Conservation (phyloP, 371 early-diverging fungal genomes). For the Mucor saturninus region DNA sequence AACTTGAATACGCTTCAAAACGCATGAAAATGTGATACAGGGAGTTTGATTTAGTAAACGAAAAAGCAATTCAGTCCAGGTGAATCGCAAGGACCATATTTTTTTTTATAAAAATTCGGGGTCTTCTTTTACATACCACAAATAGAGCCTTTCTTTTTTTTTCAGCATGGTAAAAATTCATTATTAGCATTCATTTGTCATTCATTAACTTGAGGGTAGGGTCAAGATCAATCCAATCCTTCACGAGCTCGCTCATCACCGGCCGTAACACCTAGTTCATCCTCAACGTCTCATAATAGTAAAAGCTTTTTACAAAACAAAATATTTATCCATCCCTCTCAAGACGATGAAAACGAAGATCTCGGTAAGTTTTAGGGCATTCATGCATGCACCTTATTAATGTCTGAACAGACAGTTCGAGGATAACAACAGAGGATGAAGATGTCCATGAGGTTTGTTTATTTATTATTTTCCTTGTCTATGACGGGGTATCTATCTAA, state of each 20-base stretch:
- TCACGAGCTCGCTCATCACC: neutral
- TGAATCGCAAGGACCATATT: too few relatives aligned
- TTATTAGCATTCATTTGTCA: too few relatives aligned
- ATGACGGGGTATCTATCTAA: too few relatives aligned
- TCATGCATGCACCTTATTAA: neutral
- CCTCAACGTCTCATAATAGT: conserved; percentile 4
- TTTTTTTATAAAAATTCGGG: too few relatives aligned
- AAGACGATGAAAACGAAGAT: neutral
- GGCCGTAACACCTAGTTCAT: conserved; percentile 7
- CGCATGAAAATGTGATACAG: too few relatives aligned
- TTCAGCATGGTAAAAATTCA: too few relatives aligned
- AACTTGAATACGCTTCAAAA: too few relatives aligned
- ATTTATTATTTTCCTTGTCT: too few relatives aligned
- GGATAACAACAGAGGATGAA: neutral
- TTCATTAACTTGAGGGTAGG: neutral
- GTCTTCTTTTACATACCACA: too few relatives aligned
- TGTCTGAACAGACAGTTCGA: neutral
- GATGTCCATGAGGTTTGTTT: neutral
- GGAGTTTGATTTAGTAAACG: too few relatives aligned
- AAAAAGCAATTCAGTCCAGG: too few relatives aligned
- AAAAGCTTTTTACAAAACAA: neutral
- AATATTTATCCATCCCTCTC: neutral
- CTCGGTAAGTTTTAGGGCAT: neutral
- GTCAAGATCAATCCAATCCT: conserved; percentile 1
- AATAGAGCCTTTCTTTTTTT: too few relatives aligned